Evolutionary conservation across 306 rosid genomes (phyloP), one percentile per base, ranked within the genome.

Genomic region (Prunus padus): DNA sequence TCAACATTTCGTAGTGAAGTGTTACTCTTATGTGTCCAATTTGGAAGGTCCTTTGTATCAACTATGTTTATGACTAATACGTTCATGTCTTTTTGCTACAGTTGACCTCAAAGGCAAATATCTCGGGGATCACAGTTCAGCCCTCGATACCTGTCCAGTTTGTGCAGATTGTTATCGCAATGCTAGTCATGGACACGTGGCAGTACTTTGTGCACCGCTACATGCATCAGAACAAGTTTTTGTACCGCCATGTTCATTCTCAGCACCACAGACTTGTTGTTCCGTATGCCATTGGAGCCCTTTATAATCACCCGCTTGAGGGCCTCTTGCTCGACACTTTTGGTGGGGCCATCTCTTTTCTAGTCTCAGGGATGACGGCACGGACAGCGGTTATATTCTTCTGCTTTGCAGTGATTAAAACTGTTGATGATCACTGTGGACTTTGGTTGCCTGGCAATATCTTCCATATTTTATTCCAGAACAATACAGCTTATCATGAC

Each of bases 401-500:
- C 87, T 91, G 92, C 80, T 88, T 93, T 4, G 97, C 98, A 0
- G 87, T 90, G 19, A 51, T 93, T 64, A 93, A 93, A 85, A 91
- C 98, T 0, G 91, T 93, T 1, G 97, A 91, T 70, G 97, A 93
- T 80, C 97, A 91, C 75, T 91, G 97, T 75, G 98, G 97, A 51
- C 85, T 93, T 71, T 91, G 97, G 96, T 77, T 93, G 61, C 98
- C 98, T 2, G 89, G 96, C 45, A 91, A 93, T 42, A 77, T 89
- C 65, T 89, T 93, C 83, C 97, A 91, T 73, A 33, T 89, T 6
- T 67, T 91, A 74, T 93, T 93, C 82, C 89, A 88, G 84, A 91
- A 93, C 55, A 93, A 93, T 67, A 88, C 96, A 30, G 96, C 98
- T n/a, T 93, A 93, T 80, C 97, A 91, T 83, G 98, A 93, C 74